Percentiles rank a stretch among this genome's conserved stretches.
phyloP scores from a whole-genome alignment of 768 basidiomycete species.

The Mycena filopes region DNA sequence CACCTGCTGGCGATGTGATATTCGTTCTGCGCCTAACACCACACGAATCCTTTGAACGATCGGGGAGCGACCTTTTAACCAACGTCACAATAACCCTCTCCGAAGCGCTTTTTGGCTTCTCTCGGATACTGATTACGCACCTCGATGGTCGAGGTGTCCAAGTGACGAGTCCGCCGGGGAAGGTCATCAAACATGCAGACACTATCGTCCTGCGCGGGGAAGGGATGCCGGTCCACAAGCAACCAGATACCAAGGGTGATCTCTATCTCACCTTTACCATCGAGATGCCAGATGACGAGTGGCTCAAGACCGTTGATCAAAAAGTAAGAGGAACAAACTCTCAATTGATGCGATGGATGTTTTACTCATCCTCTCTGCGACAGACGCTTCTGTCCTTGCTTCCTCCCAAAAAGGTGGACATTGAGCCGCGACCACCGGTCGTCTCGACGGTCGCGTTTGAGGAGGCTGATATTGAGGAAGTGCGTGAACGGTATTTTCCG shows the following conservation, averaged over 20 bases:
- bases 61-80: slow-evolving; percentile 83
- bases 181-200: slow-evolving; percentile 79
- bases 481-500: slow-evolving; percentile 83
- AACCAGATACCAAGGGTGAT: slow-evolving; percentile 77
- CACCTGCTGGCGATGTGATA: slow-evolving; percentile 91
- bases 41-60: slow-evolving; percentile 87
- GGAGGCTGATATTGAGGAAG: slow-evolving; percentile 82
- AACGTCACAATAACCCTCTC: slow-evolving; percentile 89
- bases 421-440: slow-evolving; percentile 76
- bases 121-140: slow-evolving; percentile 89
- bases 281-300: slow-evolving; percentile 87
- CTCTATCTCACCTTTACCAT: slow-evolving; percentile 85
- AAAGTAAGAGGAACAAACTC: slow-evolving; percentile 65
- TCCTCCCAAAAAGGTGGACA: slow-evolving; percentile 80
- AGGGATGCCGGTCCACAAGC: slow-evolving; percentile 88
- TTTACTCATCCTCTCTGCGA: slow-evolving; percentile 15
- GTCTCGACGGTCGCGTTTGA: slow-evolving; percentile 80
- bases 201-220: slow-evolving; percentile 83
- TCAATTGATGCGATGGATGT: no score
- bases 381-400: slow-evolving; percentile 74
- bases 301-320: slow-evolving; percentile 74
- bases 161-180: slow-evolving; percentile 77
- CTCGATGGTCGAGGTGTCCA: slow-evolving; percentile 93
- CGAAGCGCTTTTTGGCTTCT: slow-evolving; percentile 96
- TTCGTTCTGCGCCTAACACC: slow-evolving; percentile 76